Evolutionary conservation across 805 yeast genomes (phyloP), one percentile per base, ranked within the genome.

Genomic region (Cyberlindnera misumaiensis): DNA sequence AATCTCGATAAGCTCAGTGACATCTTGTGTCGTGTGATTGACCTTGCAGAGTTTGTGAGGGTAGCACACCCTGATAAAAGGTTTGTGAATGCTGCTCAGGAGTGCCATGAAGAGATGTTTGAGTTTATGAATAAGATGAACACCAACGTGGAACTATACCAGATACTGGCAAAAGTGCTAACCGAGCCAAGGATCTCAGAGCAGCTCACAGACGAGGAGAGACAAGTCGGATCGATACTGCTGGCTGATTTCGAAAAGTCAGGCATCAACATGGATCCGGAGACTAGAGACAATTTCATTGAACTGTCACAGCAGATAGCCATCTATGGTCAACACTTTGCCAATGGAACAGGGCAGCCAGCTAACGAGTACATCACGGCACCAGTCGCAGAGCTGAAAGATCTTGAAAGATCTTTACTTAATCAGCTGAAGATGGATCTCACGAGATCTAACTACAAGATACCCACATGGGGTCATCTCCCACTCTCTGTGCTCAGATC

Each of bases 61-160:
- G 88, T 87, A 17, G 79, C 82, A 1, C 97, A 90, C 56, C 97
- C 97, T 1, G 73, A 80, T 46, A 65, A 65, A 35, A 60, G 65
- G 13, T 87, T 85, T 70, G 70, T 83, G 10, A 69, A 68, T 29
- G 89, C 88, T 2, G 96, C 98, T 2, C 95, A 90, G 53, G 70
- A 73, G 32, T 83, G 93, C 28, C 96, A 90, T 55, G 94, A 86
- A 49, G 68, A 77, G 46, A 76, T 90, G 83, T 90, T 82, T 59
- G 95, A 88, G 53, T 89, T 81, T 59, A 93, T 93, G 98, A 93
- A 88, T 59, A 73, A 82, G 38, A 66, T 93, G 32, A 93, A 93
- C 59, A 89, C 97, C 2, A 81, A 86, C 39, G 83, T 78, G 12
- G 80, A 73, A 28, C 66, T 93, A 22, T 86, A 80, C 52, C 59